phyloP scores from a whole-genome alignment of 148 eudicot genomes.

The Arctostaphylos glauca region DNA sequence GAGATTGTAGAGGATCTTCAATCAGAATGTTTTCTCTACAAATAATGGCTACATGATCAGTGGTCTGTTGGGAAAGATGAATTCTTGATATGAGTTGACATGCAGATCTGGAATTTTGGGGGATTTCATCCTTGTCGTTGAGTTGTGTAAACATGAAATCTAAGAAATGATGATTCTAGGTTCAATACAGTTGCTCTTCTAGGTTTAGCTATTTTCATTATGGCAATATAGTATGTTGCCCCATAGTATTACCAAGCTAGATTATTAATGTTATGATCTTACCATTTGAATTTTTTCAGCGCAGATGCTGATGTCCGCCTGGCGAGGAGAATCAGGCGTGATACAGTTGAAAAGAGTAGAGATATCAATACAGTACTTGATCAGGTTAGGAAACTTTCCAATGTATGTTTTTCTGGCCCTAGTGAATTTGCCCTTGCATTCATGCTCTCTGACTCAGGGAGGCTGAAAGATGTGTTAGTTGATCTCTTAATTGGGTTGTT shows the following conservation, averaged over 20 bases:
- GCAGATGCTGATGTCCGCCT: constrained; percentile 97
- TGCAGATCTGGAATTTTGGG: not conserved
- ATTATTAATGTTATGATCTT: constrained; percentile 29
- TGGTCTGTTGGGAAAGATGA: not conserved
- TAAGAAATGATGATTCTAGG: not conserved
- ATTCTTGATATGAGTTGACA: not conserved
- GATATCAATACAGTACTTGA: constrained; percentile 75
- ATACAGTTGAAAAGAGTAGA: constrained; percentile 78
- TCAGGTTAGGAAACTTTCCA: constrained; percentile 48
- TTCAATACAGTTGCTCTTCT: constrained; percentile 2
- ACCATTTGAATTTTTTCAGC: constrained; percentile 40
- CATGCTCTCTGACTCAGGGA: not conserved
- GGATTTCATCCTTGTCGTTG: not conserved
- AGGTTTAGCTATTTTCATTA: not conserved
- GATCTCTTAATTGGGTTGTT: too few relatives aligned
- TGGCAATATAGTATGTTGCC: not conserved
- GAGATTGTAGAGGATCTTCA: not conserved
- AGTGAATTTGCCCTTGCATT: not conserved
- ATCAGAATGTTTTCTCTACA: not conserved
- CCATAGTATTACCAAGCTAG: not conserved
- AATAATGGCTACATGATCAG: not conserved
- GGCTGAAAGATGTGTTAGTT: not conserved
- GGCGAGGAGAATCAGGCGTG: constrained; percentile 93
- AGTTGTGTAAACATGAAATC: constrained; percentile 6
- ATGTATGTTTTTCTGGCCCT: not conserved